Evolutionary conservation across 225 moss, liverwort and hornwort species (phyloP), one percentile per base, ranked within the genome.

Genomic region (Anthoceros angustus): DNA sequence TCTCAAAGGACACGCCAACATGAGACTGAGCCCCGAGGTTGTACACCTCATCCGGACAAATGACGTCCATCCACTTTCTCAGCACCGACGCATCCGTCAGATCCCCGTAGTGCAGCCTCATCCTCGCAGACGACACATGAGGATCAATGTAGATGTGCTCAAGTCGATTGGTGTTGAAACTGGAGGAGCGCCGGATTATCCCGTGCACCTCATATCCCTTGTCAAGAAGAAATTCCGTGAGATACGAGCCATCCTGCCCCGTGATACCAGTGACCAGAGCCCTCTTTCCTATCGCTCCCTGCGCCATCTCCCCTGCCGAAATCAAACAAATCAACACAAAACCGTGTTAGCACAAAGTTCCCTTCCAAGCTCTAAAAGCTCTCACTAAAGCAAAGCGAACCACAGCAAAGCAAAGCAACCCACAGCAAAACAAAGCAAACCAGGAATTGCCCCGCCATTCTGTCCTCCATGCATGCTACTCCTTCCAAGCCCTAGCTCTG

Each of bases 121-220:
- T 93, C 9, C 85, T 87, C 0, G 93, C 87, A 38, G 80, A 82
- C 8, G 89, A 86, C 7, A 84, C 89, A 69, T 93, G 93, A 0
- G 93, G 93, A 40, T 93, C 93, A 11, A 93, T 78, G 79, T 93
- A 93, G 63, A 93, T 86, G 74, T 93, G 93, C 78, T 93, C 93
- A 60, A 93, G 72, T 11, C 93, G 89, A 84, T 55, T 18, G n/a
- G 55, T 55, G 55, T 55, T 55, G 55, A 55, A 55, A 23, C 55
- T 55, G 55, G 55, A 55, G 55, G 55, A 55, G 55, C 55, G 55
- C 10, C 55, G 55, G 8, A 55, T 55, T 18, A 55, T n/a, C 15
- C n/a, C n/a, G n/a, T n/a, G 55, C 55, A 55, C 55, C 55, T 55
- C 55, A 11, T 55, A 55, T 18, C 55, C 55, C 55, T 55, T 55